Evolutionary conservation across 257 asterid genomes (phyloP), one percentile per base, ranked within the genome.

Genomic region (Plantago major): DNA sequence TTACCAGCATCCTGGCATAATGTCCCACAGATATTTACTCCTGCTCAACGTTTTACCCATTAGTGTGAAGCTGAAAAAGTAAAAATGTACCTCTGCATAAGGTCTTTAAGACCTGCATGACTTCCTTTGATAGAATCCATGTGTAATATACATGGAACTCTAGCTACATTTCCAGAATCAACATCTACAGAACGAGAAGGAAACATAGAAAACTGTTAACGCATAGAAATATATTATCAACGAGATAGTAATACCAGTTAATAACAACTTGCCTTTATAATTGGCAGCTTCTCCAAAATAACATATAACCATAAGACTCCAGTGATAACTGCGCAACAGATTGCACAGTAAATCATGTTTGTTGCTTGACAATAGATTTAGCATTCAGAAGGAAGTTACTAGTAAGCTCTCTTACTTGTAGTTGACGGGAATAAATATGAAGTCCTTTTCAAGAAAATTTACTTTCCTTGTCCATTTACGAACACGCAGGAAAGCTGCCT

Each of bases 391-490:
- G 64, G 17, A n/a, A 60, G 69, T 28, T 68, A 55, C 46, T 18
- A 58, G 30, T 51, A n/a, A 68, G 49, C 46, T 15, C 50, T 62
- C 91, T 92, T 82, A 92, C 99, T 75, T 81, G 81, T 82, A 83
- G 79, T 92, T 92, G 78, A 92, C 94, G 6, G 99, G 99, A 79
- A 93, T 83, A 74, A 92, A 71, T 44, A 92, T 70, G 72, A 84
- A 92, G 71, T 89, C 97, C 85, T 92, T 92, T 18, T 87, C 91
- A 63, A 86, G 86, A 60, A 92, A 80, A 76, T 89, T 82, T 57
- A 92, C 77, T 80, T 86, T 92, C 77, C 96, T 89, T 48, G 99
- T 92, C 99, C 99, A 92, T 76, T 89, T 91, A 67, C 95, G 94
- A 71, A 91, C 98, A 68, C 95, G 98, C 65, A 75, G 81, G 75